Evolutionary conservation across 306 rosid genomes (phyloP), one percentile per base, ranked within the genome.

Genomic region (Rosa multiflora): DNA sequence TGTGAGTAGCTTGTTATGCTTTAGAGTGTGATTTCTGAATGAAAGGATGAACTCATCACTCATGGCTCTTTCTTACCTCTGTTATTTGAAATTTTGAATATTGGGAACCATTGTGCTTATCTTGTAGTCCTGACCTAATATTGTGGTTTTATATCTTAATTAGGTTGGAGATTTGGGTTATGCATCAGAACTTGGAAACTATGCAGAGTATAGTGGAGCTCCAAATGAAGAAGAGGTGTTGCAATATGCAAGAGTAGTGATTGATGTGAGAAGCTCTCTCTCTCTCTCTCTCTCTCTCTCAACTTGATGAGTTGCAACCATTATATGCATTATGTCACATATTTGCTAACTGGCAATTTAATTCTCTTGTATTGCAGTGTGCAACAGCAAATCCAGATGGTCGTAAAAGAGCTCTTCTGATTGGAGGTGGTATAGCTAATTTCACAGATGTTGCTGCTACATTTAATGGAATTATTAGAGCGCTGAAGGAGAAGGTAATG

Each of bases 131-230:
- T 44, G n/a, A 69, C 29, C 32, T 70, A 17, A 32, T 42, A 8
- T 56, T 70, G 1, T 39, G 43, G 48, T 49, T 0, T 47, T 13
- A 21, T 59, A 2, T 62, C 17, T 23, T 12, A 46, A 56, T 73
- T 75, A 92, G 96, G 97, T 92, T 67, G 97, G 97, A 80, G 96
- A 92, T 89, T 83, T 93, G 88, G 98, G 98, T 61, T 93, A 89
- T 87, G 94, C 98, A 32, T 88, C 91, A 42, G 98, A 93, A 87
- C 97, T 93, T 76, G 98, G 98, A n/a, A 93, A 93, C 84, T 93
- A 93, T 86, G 98, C 98, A 11, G 98, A 93, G 82, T 91, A 93
- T 68, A 93, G 98, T 85, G 98, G 98, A 79, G 97, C 98, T 81
- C 98, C 98, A 75, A 93, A 93, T 44, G 97, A 93, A 86, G 98